Evolutionary conservation across 2,329 filamentous ascomycete genomes (phyloP).

Genomic region (Paraphoma chrysanthemicola): DNA sequence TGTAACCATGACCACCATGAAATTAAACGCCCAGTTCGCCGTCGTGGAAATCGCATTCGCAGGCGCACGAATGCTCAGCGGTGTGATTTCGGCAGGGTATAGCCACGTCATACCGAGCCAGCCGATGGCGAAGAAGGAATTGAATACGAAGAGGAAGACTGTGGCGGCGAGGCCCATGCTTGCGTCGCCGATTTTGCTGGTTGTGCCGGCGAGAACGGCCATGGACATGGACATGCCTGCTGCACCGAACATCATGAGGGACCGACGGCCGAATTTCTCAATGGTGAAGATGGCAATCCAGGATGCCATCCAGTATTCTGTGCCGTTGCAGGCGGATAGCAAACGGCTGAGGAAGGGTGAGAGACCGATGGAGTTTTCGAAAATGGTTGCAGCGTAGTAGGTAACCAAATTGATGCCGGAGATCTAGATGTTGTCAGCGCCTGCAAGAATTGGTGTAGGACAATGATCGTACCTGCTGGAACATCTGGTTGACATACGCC

Average conservation of each 20-base stretch:
- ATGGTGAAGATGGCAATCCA: conserved; percentile 53
- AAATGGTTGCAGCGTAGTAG: conserved; percentile 53
- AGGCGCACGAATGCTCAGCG: conserved; percentile 84
- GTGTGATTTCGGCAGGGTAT: conserved; percentile 78
- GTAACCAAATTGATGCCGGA: conserved; percentile 49
- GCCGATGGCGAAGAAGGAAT: conserved; percentile 88
- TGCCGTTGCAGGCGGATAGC: conserved; percentile 51
- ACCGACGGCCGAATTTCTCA: conserved; percentile 46
- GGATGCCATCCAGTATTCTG: conserved; percentile 51
- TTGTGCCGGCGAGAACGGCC: conserved; percentile 44
- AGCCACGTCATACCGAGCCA: conserved; percentile 75
- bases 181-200: conserved; percentile 31
- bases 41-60: conserved; percentile 76
- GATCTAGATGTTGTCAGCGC: conserved; percentile 58
- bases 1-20: conserved; percentile 72
- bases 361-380: conserved; percentile 50
- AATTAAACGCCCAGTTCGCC: conserved; percentile 50
- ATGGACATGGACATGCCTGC: conserved; percentile 45
- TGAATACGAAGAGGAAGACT: conserved; percentile 91
- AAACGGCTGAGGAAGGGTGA: conserved; percentile 44
- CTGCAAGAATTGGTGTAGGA: conserved; percentile 35
- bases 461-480: conserved; percentile 48
- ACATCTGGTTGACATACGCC: conserved; percentile 54
- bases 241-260: conserved; percentile 49
- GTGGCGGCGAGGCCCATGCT: conserved; percentile 54